phyloP scores from a whole-genome alignment of 257 asterid genomes.

The Solanum commersonii region DNA sequence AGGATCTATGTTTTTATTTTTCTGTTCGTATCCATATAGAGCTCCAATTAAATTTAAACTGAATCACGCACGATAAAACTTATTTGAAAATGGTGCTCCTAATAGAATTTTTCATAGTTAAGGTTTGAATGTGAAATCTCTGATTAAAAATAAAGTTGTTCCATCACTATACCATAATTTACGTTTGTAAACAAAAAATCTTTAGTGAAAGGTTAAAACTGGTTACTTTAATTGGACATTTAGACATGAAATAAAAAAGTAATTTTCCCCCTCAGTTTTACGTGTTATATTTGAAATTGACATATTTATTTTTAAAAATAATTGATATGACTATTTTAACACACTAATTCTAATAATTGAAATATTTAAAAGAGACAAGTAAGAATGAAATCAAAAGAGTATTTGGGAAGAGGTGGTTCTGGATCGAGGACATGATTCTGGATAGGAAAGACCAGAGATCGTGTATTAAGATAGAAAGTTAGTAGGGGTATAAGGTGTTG shows the following conservation, averaged over 20 bases:
- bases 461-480: background rate
- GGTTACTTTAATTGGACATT: background rate
- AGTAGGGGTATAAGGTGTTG: background rate
- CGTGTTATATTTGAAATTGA: background rate
- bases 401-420: too few relatives aligned
- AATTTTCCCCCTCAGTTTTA: background rate
- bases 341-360: background rate
- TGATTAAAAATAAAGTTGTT: too few relatives aligned
- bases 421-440: too few relatives aligned
- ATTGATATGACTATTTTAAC: background rate
- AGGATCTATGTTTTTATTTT: too few relatives aligned
- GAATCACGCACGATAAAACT: too few relatives aligned
- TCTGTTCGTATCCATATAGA: too few relatives aligned
- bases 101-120: too few relatives aligned
- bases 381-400: background rate
- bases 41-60: too few relatives aligned
- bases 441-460: background rate
- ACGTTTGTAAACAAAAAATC: background rate
- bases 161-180: too few relatives aligned
- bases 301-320: too few relatives aligned
- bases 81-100: too few relatives aligned
- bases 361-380: background rate
- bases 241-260: background rate
- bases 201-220: background rate
- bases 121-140: rapidly evolving